Evolutionary conservation across 805 yeast species (phyloP).

Genomic region (Clavispora fructus): DNA sequence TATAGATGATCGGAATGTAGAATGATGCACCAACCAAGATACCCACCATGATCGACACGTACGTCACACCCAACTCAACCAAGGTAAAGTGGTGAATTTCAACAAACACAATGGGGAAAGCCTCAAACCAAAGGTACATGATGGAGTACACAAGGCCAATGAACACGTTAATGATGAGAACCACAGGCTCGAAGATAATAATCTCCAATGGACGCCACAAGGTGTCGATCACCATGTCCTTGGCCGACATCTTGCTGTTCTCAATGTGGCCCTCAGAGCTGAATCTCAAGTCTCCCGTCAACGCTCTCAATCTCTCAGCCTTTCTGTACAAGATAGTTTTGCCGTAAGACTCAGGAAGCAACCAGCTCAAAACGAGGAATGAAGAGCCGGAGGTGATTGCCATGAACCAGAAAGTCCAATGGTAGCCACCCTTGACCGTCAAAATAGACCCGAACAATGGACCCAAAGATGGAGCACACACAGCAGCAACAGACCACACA

Average conservation of each 20-base stretch:
- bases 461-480: constrained; percentile 50
- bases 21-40: constrained; percentile 31
- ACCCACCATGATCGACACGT: constrained; percentile 45
- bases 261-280: constrained; percentile 36
- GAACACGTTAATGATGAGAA: constrained; percentile 48
- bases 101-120: constrained; percentile 51
- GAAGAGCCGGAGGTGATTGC: constrained; percentile 35
- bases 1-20: constrained; percentile 22
- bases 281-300: constrained; percentile 45
- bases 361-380: constrained; percentile 29
- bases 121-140: constrained; percentile 55
- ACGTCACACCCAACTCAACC: constrained; percentile 45
- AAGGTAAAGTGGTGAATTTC: constrained; percentile 42
- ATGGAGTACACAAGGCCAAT: constrained; percentile 49
- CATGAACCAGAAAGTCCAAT: constrained; percentile 52
- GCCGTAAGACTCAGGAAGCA: constrained; percentile 47
- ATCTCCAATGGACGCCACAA: constrained; percentile 48
- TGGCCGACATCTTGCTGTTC: constrained; percentile 16
- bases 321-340: constrained; percentile 43
- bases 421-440: constrained; percentile 32
- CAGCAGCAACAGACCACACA: constrained; percentile 49
- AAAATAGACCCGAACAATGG: constrained; percentile 54
- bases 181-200: constrained; percentile 50
- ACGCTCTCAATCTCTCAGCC: constrained; percentile 42
- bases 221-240: constrained; percentile 22